Evolutionary conservation across 768 basidiomycete species (phyloP), one percentile per base, ranked within the genome.

Genomic region (Termitomyces sp.): DNA sequence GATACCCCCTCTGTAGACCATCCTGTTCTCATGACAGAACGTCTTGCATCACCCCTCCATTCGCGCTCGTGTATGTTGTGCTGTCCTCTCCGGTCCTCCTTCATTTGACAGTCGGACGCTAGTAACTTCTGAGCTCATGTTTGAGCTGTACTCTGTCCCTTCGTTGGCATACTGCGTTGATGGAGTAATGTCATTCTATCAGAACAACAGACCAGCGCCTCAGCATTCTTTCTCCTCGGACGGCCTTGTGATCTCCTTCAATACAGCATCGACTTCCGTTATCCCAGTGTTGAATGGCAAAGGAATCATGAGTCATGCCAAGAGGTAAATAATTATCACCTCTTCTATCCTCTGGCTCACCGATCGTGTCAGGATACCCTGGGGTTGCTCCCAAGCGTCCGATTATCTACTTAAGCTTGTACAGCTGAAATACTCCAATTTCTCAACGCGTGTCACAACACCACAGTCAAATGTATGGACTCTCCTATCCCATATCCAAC

Each of bases 111-210:
- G 14, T 16, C 32, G 52, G 3, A 6, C 35, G 45, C 45, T 65
- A 95, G 93, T 97, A 56, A 96, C 94, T 9, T 94, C 94, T 0
- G 97, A 99, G 67, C 85, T 99, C 32, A 84, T 99, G 73, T 99
- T 99, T 67, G 97, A 99, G 73, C 80, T 86, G 46, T 99, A 98
- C 68, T 79, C 80, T 5, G 92, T 88, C 4, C 95, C 96, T 1
- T 85, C 88, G 6, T 77, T 98, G 48, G 78, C 90, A 4, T 98
- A 91, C 73, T 92, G 90, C 54, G 77, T 97, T 57, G 97, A 99
- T 67, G 86, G 89, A 12, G 73, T 94, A 59, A 92, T 97, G 84
- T 94, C 95, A 4, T 95, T 97, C 68, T 92, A 94, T 67, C 80
- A 90, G 62, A 92, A 94, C 67, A 79, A 84, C n/a, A 58, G 65